phyloP scores from a whole-genome alignment of 176 grass and related monocot genomes.

The Themeda triandra region DNA sequence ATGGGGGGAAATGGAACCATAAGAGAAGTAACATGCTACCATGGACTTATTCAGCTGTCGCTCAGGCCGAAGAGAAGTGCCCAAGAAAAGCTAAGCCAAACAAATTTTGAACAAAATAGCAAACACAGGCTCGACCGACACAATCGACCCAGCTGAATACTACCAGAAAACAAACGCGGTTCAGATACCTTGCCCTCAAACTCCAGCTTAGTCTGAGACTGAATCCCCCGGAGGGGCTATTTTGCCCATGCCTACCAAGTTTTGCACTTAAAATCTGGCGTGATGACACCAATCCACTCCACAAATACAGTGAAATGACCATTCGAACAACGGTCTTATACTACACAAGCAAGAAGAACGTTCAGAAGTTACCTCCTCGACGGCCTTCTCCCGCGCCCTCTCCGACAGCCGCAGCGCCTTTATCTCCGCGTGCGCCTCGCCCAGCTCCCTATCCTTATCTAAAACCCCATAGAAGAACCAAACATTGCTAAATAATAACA shows the following conservation, averaged over 20 bases:
- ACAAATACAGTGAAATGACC: not conserved
- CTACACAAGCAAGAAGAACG: not conserved
- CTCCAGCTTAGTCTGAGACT: not conserved
- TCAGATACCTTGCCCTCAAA: not conserved
- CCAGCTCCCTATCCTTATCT: conserved; percentile 96
- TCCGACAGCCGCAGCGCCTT: conserved; percentile 84
- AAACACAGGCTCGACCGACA: not conserved
- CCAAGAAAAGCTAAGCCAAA: not conserved
- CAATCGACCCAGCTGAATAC: conserved; percentile 7
- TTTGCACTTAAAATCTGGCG: not conserved
- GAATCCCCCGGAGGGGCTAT: not conserved
- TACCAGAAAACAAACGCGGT: not conserved
- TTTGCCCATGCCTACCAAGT: not conserved
- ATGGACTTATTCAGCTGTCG: not conserved
- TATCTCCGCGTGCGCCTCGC: conserved; percentile 84
- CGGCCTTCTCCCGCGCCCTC: conserved; percentile 84
- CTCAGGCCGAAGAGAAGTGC: not conserved
- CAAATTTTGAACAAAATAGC: conserved; percentile 3
- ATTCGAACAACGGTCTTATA: not conserved
- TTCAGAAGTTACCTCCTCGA: conserved; percentile 68
- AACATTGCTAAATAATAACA: conserved; percentile 1
- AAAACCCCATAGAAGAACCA: not conserved
- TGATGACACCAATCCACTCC: not conserved
- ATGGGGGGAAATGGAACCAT: not conserved
- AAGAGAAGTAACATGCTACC: not conserved